Conservation (phyloP, 202 grass and related monocot species). For the Panicum virgatum region DNA sequence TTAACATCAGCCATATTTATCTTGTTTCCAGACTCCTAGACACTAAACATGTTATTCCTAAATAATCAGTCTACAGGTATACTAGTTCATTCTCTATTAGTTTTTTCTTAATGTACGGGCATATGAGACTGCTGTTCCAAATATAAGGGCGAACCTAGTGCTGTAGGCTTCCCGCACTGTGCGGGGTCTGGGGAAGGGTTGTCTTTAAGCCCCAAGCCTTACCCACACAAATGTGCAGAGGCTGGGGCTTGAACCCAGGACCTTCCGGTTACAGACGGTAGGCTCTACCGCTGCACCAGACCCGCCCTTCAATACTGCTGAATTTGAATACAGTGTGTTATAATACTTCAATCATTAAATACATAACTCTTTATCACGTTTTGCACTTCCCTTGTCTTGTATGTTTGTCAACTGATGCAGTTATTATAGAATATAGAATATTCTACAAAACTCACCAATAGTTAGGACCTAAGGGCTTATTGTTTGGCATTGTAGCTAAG, state of each 20-base stretch:
- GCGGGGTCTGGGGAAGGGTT: too few relatives aligned
- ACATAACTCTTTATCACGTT: slow-evolving; percentile 1
- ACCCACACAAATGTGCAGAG: too few relatives aligned
- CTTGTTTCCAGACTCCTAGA: slow-evolving; percentile 16
- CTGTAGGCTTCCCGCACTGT: too few relatives aligned
- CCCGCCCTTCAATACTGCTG: too few relatives aligned
- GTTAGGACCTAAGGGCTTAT: neutral
- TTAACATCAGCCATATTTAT: neutral
- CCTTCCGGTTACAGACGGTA: too few relatives aligned
- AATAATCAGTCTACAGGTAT: neutral
- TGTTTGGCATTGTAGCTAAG: neutral
- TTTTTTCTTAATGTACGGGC: slow-evolving; percentile 12
- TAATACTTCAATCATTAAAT: slow-evolving; percentile 8
- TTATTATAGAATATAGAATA: slow-evolving; percentile 23
- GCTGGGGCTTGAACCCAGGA: too few relatives aligned
- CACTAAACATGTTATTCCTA: neutral
- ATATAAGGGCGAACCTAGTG: too few relatives aligned
- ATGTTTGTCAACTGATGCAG: slow-evolving; percentile 10
- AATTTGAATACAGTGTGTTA: neutral
- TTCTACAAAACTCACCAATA: neutral
- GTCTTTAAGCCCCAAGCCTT: too few relatives aligned
- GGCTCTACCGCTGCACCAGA: too few relatives aligned
- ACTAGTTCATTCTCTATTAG: slow-evolving; percentile 19
- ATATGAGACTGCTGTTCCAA: slow-evolving; percentile 9
- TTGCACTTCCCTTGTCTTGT: slow-evolving; percentile 1